Evolutionary conservation across 2,329 filamentous ascomycete genomes (phyloP), one percentile per base, ranked within the genome.

Genomic region (Phialophora verrucosa): DNA sequence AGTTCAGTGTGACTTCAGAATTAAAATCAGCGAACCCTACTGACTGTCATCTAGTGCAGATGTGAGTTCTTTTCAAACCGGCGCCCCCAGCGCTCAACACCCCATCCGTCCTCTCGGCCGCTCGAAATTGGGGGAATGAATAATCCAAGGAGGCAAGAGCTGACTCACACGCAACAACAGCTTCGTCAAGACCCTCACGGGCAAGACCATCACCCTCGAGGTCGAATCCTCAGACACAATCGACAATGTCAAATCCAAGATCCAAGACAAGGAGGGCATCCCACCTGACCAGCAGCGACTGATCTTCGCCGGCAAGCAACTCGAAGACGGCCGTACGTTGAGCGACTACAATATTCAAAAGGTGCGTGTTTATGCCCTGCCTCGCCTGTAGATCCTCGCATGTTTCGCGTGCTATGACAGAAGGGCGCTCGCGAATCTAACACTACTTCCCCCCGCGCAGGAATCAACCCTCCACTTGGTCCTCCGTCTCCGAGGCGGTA

Each of bases 111-210:
- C 25, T n/a, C 14, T 53, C 23, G 4, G 49, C 49, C 23, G 14
- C 49, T 53, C 2, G 49, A 53, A 53, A 53, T 53, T n/a, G 49
- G 23, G 29, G 29, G 14, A 38, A n/a, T n/a, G n/a, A 14, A 5
- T 17, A 5, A 31, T 56, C 2, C 42, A 56, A 56, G 63, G 35
- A 64, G 62, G 17, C 23, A 58, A 49, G 55, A 55, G 31, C 59
- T 57, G 44, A 67, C 49, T 20, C 29, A 35, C 53, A 25, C 51
- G 42, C 38, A 35, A n/a, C 66, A 67, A 74, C 84, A 96, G 92
- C 90, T 98, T 98, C 91, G 94, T 98, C 86, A 98, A 97, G 91
- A 97, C 94, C 88, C 92, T 97, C 81, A 97, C 94, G 88, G 94
- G 95, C 85, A 98, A 98, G 92, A 98, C 94, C 84, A 97, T 98